Percentiles rank a stretch among this genome's conserved stretches.
Conservation (phyloP, 805 yeast genomes). For the Candida dajiaensis region DNA sequence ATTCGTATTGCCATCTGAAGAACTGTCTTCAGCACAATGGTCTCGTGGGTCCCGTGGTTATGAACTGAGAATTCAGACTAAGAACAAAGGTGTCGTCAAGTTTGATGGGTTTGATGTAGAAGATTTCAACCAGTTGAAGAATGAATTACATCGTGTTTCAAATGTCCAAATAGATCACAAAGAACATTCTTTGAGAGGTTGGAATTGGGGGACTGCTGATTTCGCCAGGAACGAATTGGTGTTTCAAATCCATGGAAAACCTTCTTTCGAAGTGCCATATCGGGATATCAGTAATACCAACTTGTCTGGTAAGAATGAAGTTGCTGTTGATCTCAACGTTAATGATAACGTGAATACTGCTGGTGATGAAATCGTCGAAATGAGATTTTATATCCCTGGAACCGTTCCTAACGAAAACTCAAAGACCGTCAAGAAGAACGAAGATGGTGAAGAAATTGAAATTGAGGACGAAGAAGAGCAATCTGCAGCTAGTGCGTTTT, state of each 20-base stretch:
- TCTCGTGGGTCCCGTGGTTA: conserved; percentile 90
- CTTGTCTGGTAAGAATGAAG: conserved; percentile 88
- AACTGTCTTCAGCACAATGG: conserved; percentile 79
- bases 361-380: conserved; percentile 94
- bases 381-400: conserved; percentile 94
- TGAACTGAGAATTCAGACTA: conserved; percentile 85
- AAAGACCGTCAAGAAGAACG: conserved; percentile 3
- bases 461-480: conserved; percentile 37
- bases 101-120: conserved; percentile 89
- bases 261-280: conserved; percentile 89
- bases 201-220: conserved; percentile 98
- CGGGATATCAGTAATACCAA: conserved; percentile 75
- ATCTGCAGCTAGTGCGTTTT: conserved; percentile 77
- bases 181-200: conserved; percentile 93
- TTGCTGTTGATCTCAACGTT: conserved; percentile 77
- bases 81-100: conserved; percentile 76
- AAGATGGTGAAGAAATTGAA: conserved; percentile 29
- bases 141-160: conserved; percentile 76
- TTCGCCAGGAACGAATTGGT: conserved; percentile 88
- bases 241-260: conserved; percentile 80
- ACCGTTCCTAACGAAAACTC: conserved; percentile 37
- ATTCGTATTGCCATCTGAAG: conserved; percentile 84
- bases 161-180: conserved; percentile 66
- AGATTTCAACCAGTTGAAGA: conserved; percentile 76
- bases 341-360: conserved; percentile 52